Conservation (phyloP, 2,329 filamentous ascomycete genomes). For the Colletotrichum liriopes region DNA sequence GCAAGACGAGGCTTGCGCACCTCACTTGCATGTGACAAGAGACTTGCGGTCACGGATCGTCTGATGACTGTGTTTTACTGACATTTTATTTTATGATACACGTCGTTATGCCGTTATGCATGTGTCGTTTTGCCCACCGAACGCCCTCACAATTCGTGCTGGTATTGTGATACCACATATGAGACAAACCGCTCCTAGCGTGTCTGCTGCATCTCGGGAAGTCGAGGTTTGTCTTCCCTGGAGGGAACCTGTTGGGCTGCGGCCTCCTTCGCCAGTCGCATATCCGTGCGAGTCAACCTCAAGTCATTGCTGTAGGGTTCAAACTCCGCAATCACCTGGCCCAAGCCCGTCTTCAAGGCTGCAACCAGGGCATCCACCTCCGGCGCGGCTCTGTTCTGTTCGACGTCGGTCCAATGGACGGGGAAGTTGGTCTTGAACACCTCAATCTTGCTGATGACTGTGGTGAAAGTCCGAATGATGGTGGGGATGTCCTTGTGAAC, state of each 20-base stretch:
- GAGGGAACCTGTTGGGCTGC: slow-evolving; percentile 50
- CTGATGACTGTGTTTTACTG: slow-evolving; percentile 16
- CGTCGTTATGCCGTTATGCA: slow-evolving; percentile 34
- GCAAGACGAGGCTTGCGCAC: background rate
- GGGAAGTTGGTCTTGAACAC: slow-evolving; percentile 72
- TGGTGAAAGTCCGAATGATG: slow-evolving; percentile 82
- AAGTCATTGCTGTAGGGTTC: slow-evolving; percentile 81
- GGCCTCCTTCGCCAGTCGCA: slow-evolving; percentile 81
- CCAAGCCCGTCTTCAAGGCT: slow-evolving; percentile 76
- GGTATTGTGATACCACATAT: slow-evolving; percentile 9
- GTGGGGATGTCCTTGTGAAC: slow-evolving; percentile 86
- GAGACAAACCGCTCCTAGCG: slow-evolving; percentile 13
- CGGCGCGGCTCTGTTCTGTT: slow-evolving; percentile 66
- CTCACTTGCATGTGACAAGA: slow-evolving; percentile 37
- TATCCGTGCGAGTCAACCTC: slow-evolving; percentile 78
- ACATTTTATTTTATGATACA: slow-evolving; percentile 33
- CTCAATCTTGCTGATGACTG: slow-evolving; percentile 79
- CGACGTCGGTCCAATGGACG: slow-evolving; percentile 85
- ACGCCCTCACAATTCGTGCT: slow-evolving; percentile 22
- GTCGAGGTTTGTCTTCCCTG: slow-evolving; percentile 36
- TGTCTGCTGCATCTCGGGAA: slow-evolving; percentile 51
- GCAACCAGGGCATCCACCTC: slow-evolving; percentile 82
- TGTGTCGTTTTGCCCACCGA: slow-evolving; percentile 24
- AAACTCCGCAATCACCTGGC: slow-evolving; percentile 79
- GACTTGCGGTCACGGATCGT: slow-evolving; percentile 18